Conservation (phyloP, 1,284 basidiomycete species). For the Puccinia novopanici region DNA sequence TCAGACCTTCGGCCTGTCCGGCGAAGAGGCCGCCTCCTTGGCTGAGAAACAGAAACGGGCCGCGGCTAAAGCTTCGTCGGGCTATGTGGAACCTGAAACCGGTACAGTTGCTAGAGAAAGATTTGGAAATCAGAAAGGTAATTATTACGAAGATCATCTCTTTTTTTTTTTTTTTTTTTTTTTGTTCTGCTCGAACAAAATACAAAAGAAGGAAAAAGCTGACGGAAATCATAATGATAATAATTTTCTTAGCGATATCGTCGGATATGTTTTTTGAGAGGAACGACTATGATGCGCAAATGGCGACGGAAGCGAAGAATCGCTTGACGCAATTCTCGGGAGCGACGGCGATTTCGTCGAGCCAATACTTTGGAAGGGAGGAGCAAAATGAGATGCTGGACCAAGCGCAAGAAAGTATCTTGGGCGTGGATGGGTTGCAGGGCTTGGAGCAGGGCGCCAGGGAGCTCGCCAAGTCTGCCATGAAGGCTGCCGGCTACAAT, state of each 20-base stretch:
- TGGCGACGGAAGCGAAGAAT: conserved; percentile 74
- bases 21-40: conserved; percentile 55
- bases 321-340: conserved; percentile 85
- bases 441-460: conserved; percentile 73
- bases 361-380: conserved; percentile 88
- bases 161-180: background rate
- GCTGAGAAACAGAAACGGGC: conserved; percentile 54
- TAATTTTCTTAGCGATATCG: conserved; percentile 70
- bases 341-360: conserved; percentile 90
- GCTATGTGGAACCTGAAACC: conserved; percentile 60
- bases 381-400: conserved; percentile 66
- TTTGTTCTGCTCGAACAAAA: too few relatives aligned
- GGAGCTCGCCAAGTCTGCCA: conserved; percentile 74
- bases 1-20: conserved; percentile 62
- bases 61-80: conserved; percentile 53
- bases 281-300: conserved; percentile 77
- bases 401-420: conserved; percentile 61
- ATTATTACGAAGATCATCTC: background rate
- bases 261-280: conserved; percentile 97
- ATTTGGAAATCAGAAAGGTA: conserved; percentile 82
- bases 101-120: conserved; percentile 82
- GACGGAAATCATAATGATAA: background rate
- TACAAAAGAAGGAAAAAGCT: conserved; percentile 2
- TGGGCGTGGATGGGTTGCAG: conserved; percentile 61
- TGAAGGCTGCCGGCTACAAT: conserved; percentile 70